Evolutionary conservation across 2,329 filamentous ascomycete genomes (phyloP), one percentile per base, ranked within the genome.

Genomic region (Arthrocladium fulminans): DNA sequence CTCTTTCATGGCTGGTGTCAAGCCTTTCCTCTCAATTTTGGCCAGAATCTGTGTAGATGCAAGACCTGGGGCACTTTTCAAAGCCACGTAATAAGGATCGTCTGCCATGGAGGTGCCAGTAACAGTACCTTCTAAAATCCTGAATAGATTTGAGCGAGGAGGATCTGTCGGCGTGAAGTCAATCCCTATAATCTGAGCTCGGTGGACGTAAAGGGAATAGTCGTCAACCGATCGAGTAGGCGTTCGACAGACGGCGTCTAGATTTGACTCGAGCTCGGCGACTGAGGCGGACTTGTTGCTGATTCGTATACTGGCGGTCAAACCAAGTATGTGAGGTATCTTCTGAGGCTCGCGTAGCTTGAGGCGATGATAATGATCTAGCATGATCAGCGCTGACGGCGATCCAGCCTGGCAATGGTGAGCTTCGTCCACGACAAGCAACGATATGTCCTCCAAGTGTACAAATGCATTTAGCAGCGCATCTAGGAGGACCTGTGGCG

Each of bases 361-460:
- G 15, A 61, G 64, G 23, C 70, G 67, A 52, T 80, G 76, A 58
- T 94, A 94, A 55, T 84, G 83, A 24, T 80, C 68, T 23, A 66
- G 69, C 84, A 94, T 90, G 27, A 94, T 83, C 32, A 70, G 75
- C 49, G 81, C 81, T 9, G 81, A 80, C 0, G 84, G 72, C 55
- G 82, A 75, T 1, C 77, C 79, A 15, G 72, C 70, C 3, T 73
- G 73, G 56, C 85, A 90, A 61, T 88, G 81, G 60, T 94, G 88
- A 8, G 85, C 88, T 79, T 95, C 88, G 59, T 95, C 88, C 57
- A 94, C 85, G 0, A 94, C 75, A 13, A 94, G 66, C 3, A 95
- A 69, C 3, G 81, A 73, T 19, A 94, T 65, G 2, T 69, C 70
- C 0, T 69, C 61, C 58, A 94, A 75, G 1, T 63, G 71, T 1